Conservation (phyloP, 2,329 filamentous ascomycete genomes). For the Ophiostoma fasciatum region DNA sequence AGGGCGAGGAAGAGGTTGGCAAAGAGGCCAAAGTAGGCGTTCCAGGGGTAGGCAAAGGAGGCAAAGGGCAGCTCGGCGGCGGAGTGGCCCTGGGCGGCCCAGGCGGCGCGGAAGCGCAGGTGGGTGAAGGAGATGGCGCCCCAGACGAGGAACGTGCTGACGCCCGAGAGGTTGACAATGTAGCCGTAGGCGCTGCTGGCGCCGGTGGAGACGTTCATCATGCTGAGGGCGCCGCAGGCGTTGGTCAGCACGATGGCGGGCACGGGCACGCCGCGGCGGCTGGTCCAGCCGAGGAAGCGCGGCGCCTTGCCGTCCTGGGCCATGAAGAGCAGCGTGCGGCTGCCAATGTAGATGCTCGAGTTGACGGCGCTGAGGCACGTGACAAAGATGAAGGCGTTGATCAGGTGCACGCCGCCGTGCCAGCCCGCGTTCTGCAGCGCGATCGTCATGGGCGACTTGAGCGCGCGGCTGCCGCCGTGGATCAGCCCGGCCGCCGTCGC, state of each 20-base stretch:
- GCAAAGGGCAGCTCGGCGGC: slow-evolving; percentile 40
- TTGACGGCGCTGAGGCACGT: slow-evolving; percentile 61
- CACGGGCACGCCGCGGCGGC: slow-evolving; percentile 45
- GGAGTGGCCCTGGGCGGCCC: slow-evolving; percentile 40
- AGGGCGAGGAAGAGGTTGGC: slow-evolving; percentile 45
- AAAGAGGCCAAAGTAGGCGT: slow-evolving; percentile 41
- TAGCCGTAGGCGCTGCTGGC: slow-evolving; percentile 50
- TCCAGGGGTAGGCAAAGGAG: slow-evolving; percentile 39
- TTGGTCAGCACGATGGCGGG: slow-evolving; percentile 54
- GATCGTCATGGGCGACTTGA: slow-evolving; percentile 60
- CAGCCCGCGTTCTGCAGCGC: slow-evolving; percentile 59
- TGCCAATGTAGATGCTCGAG: slow-evolving; percentile 63
- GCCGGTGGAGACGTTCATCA: slow-evolving; percentile 59
- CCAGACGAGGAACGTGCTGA: slow-evolving; percentile 61
- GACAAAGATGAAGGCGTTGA: slow-evolving; percentile 64
- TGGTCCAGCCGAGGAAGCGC: slow-evolving; percentile 51
- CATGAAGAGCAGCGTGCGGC: slow-evolving; percentile 62
- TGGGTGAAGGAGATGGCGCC: slow-evolving; percentile 55
- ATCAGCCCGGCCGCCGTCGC: slow-evolving; percentile 50
- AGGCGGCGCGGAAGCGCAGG: slow-evolving; percentile 54
- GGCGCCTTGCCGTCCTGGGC: slow-evolving; percentile 60
- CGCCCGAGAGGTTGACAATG: slow-evolving; percentile 55
- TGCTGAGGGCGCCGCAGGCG: slow-evolving; percentile 52
- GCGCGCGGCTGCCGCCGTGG: slow-evolving; percentile 43
- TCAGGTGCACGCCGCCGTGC: slow-evolving; percentile 56